Conservation (phyloP, 352 stramenopile genomes). For the Globisporangium cylindrosporum region DNA sequence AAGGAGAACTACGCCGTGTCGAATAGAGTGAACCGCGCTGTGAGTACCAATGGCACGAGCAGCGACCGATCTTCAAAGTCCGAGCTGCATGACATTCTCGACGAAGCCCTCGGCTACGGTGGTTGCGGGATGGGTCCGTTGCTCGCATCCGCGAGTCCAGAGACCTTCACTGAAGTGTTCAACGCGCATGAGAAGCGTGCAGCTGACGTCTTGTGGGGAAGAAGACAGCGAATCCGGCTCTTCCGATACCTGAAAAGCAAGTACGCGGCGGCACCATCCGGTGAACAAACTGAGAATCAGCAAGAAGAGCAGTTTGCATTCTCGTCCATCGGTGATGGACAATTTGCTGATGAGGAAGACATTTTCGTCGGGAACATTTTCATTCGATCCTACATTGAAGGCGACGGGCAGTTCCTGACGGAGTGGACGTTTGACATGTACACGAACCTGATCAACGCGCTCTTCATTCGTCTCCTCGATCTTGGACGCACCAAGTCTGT, state of each 20-base stretch:
- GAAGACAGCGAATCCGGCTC: slow-evolving; percentile 46
- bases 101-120: slow-evolving; percentile 63
- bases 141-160: slow-evolving; percentile 38
- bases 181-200: slow-evolving; percentile 68
- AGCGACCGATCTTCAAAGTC: slow-evolving; percentile 24
- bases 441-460: slow-evolving; percentile 50
- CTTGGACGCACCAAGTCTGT: slow-evolving; percentile 53
- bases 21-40: slow-evolving; percentile 5
- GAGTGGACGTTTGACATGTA: slow-evolving; percentile 78
- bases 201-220: slow-evolving; percentile 76
- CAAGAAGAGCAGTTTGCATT: slow-evolving; percentile 24
- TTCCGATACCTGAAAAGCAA: slow-evolving; percentile 69
- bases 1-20: slow-evolving; percentile 45
- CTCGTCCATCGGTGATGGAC: slow-evolving; percentile 13
- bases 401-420: slow-evolving; percentile 73
- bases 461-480: slow-evolving; percentile 55
- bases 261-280: slow-evolving; percentile 36
- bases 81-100: slow-evolving; percentile 61
- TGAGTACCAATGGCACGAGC: slow-evolving; percentile 4
- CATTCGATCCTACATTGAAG: slow-evolving; percentile 76
- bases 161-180: slow-evolving; percentile 62
- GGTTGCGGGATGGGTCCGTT: slow-evolving; percentile 70
- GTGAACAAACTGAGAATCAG: slow-evolving; percentile 24
- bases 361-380: slow-evolving; percentile 84
- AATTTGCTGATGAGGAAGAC: slow-evolving; percentile 45